Base-by-base conservation (phyloP, 352 stramenopile genomes). In the Globisporangium carolinianum region DNA sequence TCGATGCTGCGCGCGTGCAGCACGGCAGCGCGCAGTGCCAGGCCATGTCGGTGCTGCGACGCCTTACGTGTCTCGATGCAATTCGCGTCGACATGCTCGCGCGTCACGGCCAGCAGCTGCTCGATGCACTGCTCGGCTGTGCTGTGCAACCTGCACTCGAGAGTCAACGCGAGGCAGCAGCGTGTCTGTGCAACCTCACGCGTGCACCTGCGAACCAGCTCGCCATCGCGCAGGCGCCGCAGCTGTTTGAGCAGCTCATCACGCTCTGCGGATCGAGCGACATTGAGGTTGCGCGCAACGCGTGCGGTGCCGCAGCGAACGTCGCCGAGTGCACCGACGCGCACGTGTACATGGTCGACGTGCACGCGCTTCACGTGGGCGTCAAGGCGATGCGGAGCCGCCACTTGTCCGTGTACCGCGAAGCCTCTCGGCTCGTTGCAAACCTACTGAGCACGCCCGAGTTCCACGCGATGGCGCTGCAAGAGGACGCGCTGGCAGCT, bases 251-350 rank as follows among this genome's bases (percentile, higher is more conserved):
- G 46, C 75, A 87, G 49, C 63, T 96, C 15, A 79, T 96, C 58
- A 67, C 61, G 6, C 65, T 97, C 52, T 92, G 83, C 47, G 69
- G 88, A 18, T 95, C 78, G 50, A 55, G 60, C 36, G 93, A 98
- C 63, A 75, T 96, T 36, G 92, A 98, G 59, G 88, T 95, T 11
- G 88, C 92, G 17, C 79, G 95, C 48, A 94, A 97, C 52, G 90
- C 94, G 1, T 96, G 89, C 52, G 95, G 86, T 4, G 79, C 95
- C 10, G 69, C 95, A 3, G 94, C 95, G 1, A 98, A 98, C 63
- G 68, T 98, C 17, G 73, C 88, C 15, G 90, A 98, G 67, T 73
- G 96, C 47, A 65, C 59, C 6, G 78, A 78, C 5, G 93, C 87
- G 6, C 91, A 98, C 69, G 67, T 86, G 58, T 63, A 61, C 43